These are phyloP conservation scores for Ophiocordyceps camponoti-floridani DNA, from an alignment of 2,329 filamentous ascomycete genomes.

Conservation along the genomic window DNA sequence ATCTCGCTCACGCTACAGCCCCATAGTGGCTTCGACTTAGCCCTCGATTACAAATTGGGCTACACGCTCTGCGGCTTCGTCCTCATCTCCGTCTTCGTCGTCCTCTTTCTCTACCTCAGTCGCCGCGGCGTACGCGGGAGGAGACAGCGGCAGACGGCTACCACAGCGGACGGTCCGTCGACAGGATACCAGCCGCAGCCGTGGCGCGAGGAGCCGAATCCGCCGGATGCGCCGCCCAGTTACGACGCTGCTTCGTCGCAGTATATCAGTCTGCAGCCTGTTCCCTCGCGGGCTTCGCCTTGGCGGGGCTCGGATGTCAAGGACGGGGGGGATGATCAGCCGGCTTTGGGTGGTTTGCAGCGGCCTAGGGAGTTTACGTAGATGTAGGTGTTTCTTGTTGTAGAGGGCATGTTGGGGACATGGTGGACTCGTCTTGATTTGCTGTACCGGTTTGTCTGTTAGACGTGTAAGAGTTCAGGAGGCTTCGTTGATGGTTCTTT, in stretches of 20 bases:
- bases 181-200: constrained; percentile 11
- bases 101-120: constrained; percentile 18
- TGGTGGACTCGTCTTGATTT: too few species aligned
- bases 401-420: too few species aligned
- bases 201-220: constrained; percentile 11
- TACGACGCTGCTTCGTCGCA: constrained; percentile 14
- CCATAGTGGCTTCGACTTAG: constrained; percentile 38
- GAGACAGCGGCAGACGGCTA: constrained; percentile 2
- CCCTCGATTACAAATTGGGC: constrained; percentile 27
- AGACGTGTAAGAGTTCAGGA: too few species aligned
- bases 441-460: too few species aligned
- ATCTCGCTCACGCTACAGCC: background rate
- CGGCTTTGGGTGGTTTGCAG: constrained; percentile 12
- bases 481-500: too few species aligned
- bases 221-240: constrained; percentile 13
- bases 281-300: constrained; percentile 11
- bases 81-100: constrained; percentile 22
- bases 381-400: too few species aligned
- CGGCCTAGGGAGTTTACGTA: constrained; percentile 15
- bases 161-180: constrained; percentile 1
- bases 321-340: constrained; percentile 11
- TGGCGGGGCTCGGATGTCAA: constrained; percentile 8
- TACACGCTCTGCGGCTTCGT: constrained; percentile 29
- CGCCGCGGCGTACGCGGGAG: constrained; percentile 10
- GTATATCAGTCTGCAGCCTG: constrained; percentile 11